A percentile compares a stretch with the other conserved stretches of the same genome.
These are phyloP conservation scores for Tolypocladium album DNA, from an alignment of 2,329 filamentous ascomycete genomes.

Conservation along the genomic window DNA sequence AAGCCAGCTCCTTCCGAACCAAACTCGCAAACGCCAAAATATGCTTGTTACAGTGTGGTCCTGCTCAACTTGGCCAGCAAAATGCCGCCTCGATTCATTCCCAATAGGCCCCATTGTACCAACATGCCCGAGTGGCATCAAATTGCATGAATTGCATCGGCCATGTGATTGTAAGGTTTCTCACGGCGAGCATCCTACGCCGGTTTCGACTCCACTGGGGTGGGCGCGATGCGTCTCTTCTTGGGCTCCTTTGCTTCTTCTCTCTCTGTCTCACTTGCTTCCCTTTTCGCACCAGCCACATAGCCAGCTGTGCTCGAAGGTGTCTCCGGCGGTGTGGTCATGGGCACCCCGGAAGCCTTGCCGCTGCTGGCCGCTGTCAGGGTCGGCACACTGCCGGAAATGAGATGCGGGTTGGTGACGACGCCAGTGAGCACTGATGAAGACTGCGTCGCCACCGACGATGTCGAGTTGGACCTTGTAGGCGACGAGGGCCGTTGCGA, in stretches of 20 bases:
- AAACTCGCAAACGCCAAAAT: conserved; percentile 17
- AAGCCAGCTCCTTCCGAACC: background rate
- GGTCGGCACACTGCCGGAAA: conserved; percentile 65
- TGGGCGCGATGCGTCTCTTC: conserved; percentile 61
- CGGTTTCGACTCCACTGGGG: conserved; percentile 33
- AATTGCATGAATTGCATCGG: background rate
- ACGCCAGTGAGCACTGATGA: conserved; percentile 39
- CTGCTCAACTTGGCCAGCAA: conserved; percentile 2
- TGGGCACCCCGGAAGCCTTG: conserved; percentile 53
- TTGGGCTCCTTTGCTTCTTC: conserved; percentile 48
- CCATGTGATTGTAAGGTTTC: background rate
- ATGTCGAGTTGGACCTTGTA: conserved; percentile 74
- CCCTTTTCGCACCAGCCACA: conserved; percentile 40
- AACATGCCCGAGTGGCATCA: background rate
- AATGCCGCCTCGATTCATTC: background rate
- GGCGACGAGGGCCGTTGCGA: conserved; percentile 65
- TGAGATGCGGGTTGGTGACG: conserved; percentile 68
- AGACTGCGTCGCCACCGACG: conserved; percentile 62
- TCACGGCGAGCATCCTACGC: background rate
- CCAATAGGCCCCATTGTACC: background rate
- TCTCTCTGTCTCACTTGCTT: conserved; percentile 43
- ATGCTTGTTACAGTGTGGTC: conserved; percentile 14
- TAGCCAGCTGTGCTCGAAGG: conserved; percentile 37
- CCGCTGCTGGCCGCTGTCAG: conserved; percentile 64
- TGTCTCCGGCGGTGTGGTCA: conserved; percentile 86